phyloP scores from a whole-genome alignment of 1,284 basidiomycete genomes.

The Farysia itapuensis region DNA sequence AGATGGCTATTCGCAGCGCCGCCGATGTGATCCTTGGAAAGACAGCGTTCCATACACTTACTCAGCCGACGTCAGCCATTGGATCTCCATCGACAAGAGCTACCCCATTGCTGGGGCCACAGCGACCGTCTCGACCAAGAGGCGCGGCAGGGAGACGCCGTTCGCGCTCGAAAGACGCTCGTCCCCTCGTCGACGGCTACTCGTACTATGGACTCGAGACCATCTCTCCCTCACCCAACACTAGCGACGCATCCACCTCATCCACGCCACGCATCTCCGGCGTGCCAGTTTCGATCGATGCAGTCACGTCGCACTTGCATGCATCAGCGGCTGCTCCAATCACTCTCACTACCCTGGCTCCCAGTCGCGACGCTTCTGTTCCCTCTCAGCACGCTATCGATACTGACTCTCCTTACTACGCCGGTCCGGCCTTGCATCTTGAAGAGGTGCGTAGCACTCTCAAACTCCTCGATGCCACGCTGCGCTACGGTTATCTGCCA shows the following conservation, averaged over 20 bases:
- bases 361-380: constrained; percentile 18
- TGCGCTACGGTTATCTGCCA: constrained; percentile 53
- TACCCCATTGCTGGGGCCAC: constrained; percentile 13
- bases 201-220: constrained; percentile 55
- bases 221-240: constrained; percentile 33
- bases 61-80: constrained; percentile 13
- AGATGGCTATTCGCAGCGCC: constrained; percentile 35
- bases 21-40: constrained; percentile 38
- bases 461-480: constrained; percentile 47
- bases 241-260: constrained; percentile 31
- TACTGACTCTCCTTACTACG: constrained; percentile 10
- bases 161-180: constrained; percentile 37
- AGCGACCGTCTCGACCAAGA: constrained; percentile 3
- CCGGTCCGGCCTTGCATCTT: constrained; percentile 38
- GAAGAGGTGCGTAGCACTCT: constrained; percentile 46
- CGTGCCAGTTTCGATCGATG: constrained; percentile 24
- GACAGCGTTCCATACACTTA: constrained; percentile 8
- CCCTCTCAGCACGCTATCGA: constrained; percentile 3
- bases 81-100: constrained; percentile 21
- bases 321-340: constrained; percentile 37
- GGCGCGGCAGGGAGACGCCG: constrained; percentile 23
- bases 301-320: constrained; percentile 21
- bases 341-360: constrained; percentile 40
- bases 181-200: constrained; percentile 47
- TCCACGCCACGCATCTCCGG: constrained; percentile 24